Base-by-base conservation (phyloP, 805 yeast species). In the Saccharomycopsis capsularis region DNA sequence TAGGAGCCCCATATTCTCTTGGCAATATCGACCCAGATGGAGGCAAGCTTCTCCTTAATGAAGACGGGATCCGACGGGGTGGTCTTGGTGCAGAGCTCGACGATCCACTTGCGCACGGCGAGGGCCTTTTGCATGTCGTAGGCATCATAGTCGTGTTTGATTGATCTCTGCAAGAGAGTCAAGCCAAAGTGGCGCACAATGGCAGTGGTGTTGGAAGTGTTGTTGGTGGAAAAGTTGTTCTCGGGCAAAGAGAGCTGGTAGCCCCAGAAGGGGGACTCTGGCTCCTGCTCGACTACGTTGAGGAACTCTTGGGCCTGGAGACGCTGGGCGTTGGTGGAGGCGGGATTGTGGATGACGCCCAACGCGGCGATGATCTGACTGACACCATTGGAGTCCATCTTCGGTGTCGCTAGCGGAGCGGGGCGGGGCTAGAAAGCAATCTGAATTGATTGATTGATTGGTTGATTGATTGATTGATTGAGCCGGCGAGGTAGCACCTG, bases 181-280 rank as follows among this genome's bases (percentile, higher is more conserved):
- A 93, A 69, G 0, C 99, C 99, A 63, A 81, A 93, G 64, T 95
- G 97, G 53, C 96, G 79, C 22, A 90, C 89, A 24, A 87, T 79
- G 55, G 72, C 76, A 60, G 82, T 77, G 16, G 48, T 36, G 3
- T 25, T 40, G 6, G 51, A 40, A 40, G 76, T 69, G 56, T 80
- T 69, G 67, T 42, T 46, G n/a, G n/a, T n/a, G n/a, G n/a, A n/a
- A n/a, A n/a, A n/a, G 21, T 35, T 40, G 36, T 44, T 77, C 16
- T 52, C 51, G 2, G 53, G 53, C 27, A 50, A 42, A n/a, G 16
- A 24, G 51, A 93, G 73, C 62, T 85, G 88, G 65, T 82, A 91
- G 2, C 97, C 97, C 90, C 95, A 88, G 53, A 70, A 78, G 0
- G 99, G 97, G 19, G 95, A 82, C 61, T 90, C 95, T 7, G 82